Percentiles rank a stretch among this genome's conserved stretches.
phyloP scores from a whole-genome alignment of 2,329 filamentous ascomycete genomes.

The Purpureocillium takamizusanense region DNA sequence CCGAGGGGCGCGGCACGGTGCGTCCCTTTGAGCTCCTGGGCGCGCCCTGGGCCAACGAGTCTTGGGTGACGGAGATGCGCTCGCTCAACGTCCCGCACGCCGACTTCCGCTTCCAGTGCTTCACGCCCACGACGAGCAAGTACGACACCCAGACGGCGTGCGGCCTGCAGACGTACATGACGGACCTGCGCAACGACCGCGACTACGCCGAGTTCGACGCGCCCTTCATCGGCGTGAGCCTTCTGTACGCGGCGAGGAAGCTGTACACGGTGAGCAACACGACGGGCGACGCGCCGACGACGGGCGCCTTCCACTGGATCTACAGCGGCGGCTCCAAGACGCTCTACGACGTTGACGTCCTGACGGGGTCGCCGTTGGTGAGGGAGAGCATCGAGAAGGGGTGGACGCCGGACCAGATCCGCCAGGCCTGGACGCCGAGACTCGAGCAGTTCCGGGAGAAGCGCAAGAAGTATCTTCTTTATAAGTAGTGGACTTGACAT shows the following conservation, averaged over 20 bases:
- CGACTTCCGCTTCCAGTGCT: conserved; percentile 8
- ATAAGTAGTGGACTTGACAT: too few relatives aligned
- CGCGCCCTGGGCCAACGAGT: conserved; percentile 8
- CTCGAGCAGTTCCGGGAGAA: conserved; percentile 4
- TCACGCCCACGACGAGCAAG: conserved; percentile 6
- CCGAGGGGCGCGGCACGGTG: conserved; percentile 7
- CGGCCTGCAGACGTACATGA: conserved; percentile 6
- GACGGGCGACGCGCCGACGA: too few relatives aligned
- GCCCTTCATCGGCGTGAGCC: conserved; percentile 3
- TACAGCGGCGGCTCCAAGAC: neutral
- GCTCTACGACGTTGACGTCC: conserved; percentile 6
- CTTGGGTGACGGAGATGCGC: conserved; percentile 7
- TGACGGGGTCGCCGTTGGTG: conserved; percentile 6
- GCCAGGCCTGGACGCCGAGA: conserved; percentile 4
- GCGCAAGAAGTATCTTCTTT: conserved; percentile 6
- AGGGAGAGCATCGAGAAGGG: conserved; percentile 7
- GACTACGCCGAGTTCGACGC: conserved; percentile 4
- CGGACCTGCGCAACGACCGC: neutral
- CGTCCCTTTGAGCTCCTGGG: conserved; percentile 8
- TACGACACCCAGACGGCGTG: conserved; percentile 3
- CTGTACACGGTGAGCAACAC: conserved; percentile 2
- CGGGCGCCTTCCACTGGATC: conserved; percentile 5
- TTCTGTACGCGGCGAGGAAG: conserved; percentile 6
- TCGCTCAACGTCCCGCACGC: conserved; percentile 3
- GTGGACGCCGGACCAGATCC: conserved; percentile 6